Base-by-base conservation (phyloP, 2,329 filamentous ascomycete species). In the Fusarium sp. region DNA sequence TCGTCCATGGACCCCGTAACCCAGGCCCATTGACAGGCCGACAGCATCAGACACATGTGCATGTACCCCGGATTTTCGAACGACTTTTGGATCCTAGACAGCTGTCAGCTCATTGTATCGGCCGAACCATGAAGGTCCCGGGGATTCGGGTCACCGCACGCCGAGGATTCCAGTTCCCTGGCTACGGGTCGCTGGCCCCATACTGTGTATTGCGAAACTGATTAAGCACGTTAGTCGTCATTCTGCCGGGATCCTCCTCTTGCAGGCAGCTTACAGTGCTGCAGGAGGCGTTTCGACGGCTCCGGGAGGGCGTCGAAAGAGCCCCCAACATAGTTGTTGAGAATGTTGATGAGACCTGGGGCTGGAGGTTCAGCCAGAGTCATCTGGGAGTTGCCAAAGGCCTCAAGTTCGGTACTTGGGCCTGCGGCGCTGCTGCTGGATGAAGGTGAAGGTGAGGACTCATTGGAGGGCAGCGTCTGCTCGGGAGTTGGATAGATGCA, bases 1-100 rank as follows among this genome's bases (percentile, higher is more conserved):
- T 84, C 81, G 62, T 86, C 85, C 74, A 84, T 82, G 61, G 84
- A 84, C 33, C 85, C 85, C 3, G 83, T 85, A 54, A 84, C 82
- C 85, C 85, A 86, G 27, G 84, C 83, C 84, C 84, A 86, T 61
- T 86, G 85, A 61, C 85, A 82, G 27, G 84, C 83, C 22, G 85
- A 85, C 71, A 86, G 80, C 71, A 86, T 82, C 57, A 86, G 76
- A 27, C 84, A 85, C 72, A 84, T 85, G 71, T 86, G 84, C 72
- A 86, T 84, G 66, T 85, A 85, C 4, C 85, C 85, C 3, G 83
- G 84, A 65, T 85, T 84, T 54, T 84, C 82, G 60, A 86, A 81
- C 18, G 85, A 84, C 71, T 83, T 82, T 68, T 84, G 83, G 48
- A 86, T 83, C 45, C 84, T 86, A 69, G 24, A 37, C 29, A 45